Evolutionary conservation across 441 rosid genomes (phyloP), one percentile per base, ranked within the genome.

Genomic region (Hura crepitans): DNA sequence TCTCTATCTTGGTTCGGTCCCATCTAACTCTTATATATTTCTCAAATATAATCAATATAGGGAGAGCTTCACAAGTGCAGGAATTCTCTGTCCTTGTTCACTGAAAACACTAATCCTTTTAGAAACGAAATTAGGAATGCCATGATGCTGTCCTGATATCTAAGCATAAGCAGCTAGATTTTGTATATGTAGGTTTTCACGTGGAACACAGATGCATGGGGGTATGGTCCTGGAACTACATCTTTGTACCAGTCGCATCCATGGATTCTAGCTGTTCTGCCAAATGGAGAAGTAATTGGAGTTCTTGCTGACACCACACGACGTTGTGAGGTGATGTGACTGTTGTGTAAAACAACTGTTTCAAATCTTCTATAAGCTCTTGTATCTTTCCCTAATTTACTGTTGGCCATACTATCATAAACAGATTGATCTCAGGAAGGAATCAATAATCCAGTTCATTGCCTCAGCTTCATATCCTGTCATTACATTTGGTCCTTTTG

Each of bases 191-290:
- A 95, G 99, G 88, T 95, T 65, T 90, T 92, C 79, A 84, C 97
- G 53, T 92, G 99, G 99, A 95, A 95, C 80, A 89, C 91, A 2
- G 93, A 81, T 75, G 85, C 99, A 11, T 92, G 86, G 84, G 97
- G 99, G 57, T 92, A 82, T 82, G 99, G 97, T 69, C 65, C 94
- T 42, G 85, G 83, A 79, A 90, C 97, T 51, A 95, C 96, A 53
- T 89, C 99, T 50, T 71, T 95, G 81, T 95, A 95, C 77, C 97
- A 95, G 80, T 92, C 99, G n/a, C 99, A 95, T 82, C 97, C 99
- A 58, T 95, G 99, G 97, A 92, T 95, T 42, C 79, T 95, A 51
- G 93, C 83, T 70, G 82, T 95, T 79, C 92, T 92, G 83, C 91
- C 95, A 17, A 83, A 72, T 78, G 99, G 97, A 76, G 97, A 92